Evolutionary conservation across 352 stramenopile genomes (phyloP).

Genomic region (Globisporangium orthogonon): DNA sequence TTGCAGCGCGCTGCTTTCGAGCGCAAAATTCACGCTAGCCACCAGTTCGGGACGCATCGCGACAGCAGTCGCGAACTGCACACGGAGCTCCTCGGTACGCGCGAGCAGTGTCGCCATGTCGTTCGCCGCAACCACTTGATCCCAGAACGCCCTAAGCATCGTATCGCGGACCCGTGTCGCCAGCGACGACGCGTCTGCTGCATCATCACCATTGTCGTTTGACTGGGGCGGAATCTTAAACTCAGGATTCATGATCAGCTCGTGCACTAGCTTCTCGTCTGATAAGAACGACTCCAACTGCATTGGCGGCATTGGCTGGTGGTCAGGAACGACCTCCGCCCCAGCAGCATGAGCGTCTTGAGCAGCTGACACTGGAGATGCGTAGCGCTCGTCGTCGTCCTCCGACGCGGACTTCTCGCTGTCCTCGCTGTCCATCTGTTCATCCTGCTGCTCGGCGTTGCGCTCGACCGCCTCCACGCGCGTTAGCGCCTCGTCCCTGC

Average conservation of each 20-base stretch:
- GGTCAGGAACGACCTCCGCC: not conserved
- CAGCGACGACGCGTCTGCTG: slow-evolving; percentile 16
- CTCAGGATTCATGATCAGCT: slow-evolving; percentile 65
- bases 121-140: slow-evolving; percentile 40
- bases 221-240: slow-evolving; percentile 28
- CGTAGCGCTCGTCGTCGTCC: slow-evolving; percentile 13
- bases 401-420: slow-evolving; percentile 1
- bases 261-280: slow-evolving; percentile 57
- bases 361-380: slow-evolving; percentile 18
- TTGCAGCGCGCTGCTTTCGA: slow-evolving; percentile 23
- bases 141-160: slow-evolving; percentile 71
- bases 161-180: slow-evolving; percentile 31
- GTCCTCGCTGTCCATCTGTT: slow-evolving; percentile 13
- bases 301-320: slow-evolving; percentile 7
- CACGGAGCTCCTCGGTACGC: slow-evolving; percentile 45
- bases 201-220: slow-evolving; percentile 6
- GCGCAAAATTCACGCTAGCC: slow-evolving; percentile 27
- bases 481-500: slow-evolving; percentile 25
- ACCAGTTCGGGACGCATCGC: slow-evolving; percentile 24
- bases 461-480: slow-evolving; percentile 31
- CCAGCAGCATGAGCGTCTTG: not conserved
- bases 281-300: slow-evolving; percentile 43
- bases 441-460: slow-evolving; percentile 18
- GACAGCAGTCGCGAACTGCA: slow-evolving; percentile 23
- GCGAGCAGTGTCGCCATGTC: slow-evolving; percentile 39